A percentile compares a stretch with the other conserved stretches of the same genome.
These are phyloP conservation scores for Trametes cingulata DNA, from an alignment of 768 basidiomycete genomes.

Conservation along the genomic window DNA sequence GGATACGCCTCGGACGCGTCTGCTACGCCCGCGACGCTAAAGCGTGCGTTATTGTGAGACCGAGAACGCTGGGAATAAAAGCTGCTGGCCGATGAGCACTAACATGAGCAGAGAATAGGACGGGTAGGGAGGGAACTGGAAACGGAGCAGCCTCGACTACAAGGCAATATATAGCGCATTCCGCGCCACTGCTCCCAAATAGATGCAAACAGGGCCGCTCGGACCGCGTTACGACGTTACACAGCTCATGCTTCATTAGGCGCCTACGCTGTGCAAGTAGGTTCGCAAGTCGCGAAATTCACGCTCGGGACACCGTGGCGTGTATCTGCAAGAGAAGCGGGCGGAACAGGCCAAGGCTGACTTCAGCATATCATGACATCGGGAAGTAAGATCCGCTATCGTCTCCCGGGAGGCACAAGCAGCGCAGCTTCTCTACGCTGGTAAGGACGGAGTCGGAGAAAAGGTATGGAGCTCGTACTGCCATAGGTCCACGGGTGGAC, in stretches of 20 bases:
- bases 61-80: slow-evolving; percentile 19
- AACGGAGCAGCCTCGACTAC: neutral
- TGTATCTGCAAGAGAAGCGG: slow-evolving; percentile 3
- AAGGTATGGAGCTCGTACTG: slow-evolving; percentile 1
- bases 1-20: slow-evolving; percentile 35
- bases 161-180: neutral
- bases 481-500: neutral
- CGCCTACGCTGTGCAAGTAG: slow-evolving; percentile 11
- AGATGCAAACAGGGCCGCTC: neutral
- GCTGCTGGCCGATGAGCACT: slow-evolving; percentile 17
- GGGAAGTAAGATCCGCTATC: slow-evolving; percentile 8
- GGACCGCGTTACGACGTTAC: slow-evolving; percentile 19
- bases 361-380: neutral
- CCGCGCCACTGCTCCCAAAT: slow-evolving; percentile 16
- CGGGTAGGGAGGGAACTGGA: slow-evolving; percentile 10
- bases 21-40: slow-evolving; percentile 59
- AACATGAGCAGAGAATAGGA: slow-evolving; percentile 20
- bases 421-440: neutral
- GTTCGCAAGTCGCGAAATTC: slow-evolving; percentile 24
- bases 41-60: slow-evolving; percentile 53
- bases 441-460: no score
- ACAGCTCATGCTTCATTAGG: neutral
- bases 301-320: slow-evolving; percentile 14
- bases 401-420: neutral
- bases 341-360: neutral